Evolutionary conservation across 495 filamentous ascomycete genomes (phyloP).

Genomic region (Margaritispora aquatica): DNA sequence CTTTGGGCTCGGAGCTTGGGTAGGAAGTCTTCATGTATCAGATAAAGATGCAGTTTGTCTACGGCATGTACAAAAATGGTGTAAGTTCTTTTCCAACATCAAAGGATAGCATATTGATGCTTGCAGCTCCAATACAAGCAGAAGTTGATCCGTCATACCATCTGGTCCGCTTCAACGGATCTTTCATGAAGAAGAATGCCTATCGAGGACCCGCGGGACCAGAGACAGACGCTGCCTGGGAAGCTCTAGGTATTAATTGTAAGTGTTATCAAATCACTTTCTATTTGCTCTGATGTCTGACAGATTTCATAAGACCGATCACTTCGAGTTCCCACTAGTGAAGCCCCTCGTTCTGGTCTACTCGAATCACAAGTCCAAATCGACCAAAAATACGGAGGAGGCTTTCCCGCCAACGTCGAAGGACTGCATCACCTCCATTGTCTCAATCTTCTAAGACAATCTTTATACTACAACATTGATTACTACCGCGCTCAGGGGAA

Average conservation of each 20-base stretch:
- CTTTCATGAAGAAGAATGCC: slow-evolving; percentile 44
- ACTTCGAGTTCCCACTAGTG: slow-evolving; percentile 31
- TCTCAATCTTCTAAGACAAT: slow-evolving; percentile 50
- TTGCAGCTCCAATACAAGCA: slow-evolving; percentile 17
- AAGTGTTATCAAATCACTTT: slow-evolving; percentile 2
- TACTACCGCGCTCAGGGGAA: slow-evolving; percentile 42
- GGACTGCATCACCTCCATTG: slow-evolving; percentile 54
- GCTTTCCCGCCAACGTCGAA: slow-evolving; percentile 47
- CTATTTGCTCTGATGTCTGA: no score
- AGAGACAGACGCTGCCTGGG: slow-evolving; percentile 54
- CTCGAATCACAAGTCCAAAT: slow-evolving; percentile 43
- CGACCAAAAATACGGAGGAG: slow-evolving; percentile 44
- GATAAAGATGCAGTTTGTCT: slow-evolving; percentile 10
- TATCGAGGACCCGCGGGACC: slow-evolving; percentile 44
- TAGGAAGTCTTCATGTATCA: slow-evolving; percentile 5
- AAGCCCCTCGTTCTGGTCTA: slow-evolving; percentile 37
- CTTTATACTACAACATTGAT: slow-evolving; percentile 50
- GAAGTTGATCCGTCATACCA: slow-evolving; percentile 18
- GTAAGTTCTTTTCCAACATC: not conserved
- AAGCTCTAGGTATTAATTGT: slow-evolving; percentile 47
- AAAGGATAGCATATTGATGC: not conserved
- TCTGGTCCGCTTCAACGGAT: slow-evolving; percentile 34
- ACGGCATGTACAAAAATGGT: slow-evolving; percentile 19
- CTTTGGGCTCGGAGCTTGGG: slow-evolving; percentile 14
- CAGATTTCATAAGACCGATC: slow-evolving; percentile 32